Evolutionary conservation across 768 basidiomycete species (phyloP), one percentile per base, ranked within the genome.

Genomic region (Leccinum truebloodii): DNA sequence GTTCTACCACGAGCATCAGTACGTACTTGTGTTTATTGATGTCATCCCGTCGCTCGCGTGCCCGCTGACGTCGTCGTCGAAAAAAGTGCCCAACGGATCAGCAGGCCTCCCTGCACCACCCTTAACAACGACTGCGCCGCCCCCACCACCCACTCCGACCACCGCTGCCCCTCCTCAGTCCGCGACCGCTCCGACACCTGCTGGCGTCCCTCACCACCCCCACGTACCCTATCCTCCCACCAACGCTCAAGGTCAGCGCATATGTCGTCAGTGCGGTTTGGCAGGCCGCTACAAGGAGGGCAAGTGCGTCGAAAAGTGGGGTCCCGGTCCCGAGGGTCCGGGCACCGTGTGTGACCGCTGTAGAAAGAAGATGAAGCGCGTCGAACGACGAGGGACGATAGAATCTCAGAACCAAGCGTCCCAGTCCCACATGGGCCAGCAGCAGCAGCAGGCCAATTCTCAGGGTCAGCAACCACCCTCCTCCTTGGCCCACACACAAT

Each of bases 271-370:
- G 67, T 92, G 90, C 65, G 88, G 88, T 0, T 75, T 86, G 48
- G 78, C 84, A 0, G 90, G 90, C 0, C 77, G 90, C 1, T 92
- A 92, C 76, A 91, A 91, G 76, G 90, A 92, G 22, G 88, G 87
- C 9, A 90, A 90, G 65, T 92, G 90, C 69, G 90, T 92, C 55
- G 90, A 92, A 68, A 92, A 92, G 73, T 92, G 90, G 90, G 90
- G 90, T 1, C 90, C 90, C 24, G 90, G 90, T 4, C 90, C 90
- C 52, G 83, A 87, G 73, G 90, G 90, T 0, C 90, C 90, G 54
- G 90, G 90, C 22, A 92, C 90, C 0, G 90, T 92, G 0, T 92
- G 90, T 68, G 90, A 92, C 78, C 77, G 90, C 82, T 91, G 90
- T 73, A 83, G 90, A 55, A 92, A 92, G 73, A 91, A 92, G 73